Base-by-base conservation (phyloP, 169 alveolate species). In the Cryptosporidium canis region DNA sequence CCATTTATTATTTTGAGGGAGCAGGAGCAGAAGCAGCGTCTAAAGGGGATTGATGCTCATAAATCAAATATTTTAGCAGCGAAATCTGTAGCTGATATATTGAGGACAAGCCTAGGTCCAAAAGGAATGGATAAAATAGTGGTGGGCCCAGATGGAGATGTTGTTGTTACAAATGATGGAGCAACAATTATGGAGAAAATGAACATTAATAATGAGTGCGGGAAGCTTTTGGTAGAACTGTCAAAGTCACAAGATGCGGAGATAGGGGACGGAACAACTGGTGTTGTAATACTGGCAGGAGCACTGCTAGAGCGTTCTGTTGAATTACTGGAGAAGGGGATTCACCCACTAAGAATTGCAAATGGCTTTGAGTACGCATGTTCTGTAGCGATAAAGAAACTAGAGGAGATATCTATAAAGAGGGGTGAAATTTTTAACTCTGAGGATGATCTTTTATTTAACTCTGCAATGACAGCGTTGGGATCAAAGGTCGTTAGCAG, bases 261-360 rank as follows among this genome's bases (percentile, higher is more conserved):
- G 92, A 97, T 98, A 61, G 99, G 99, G 43, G 99, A 99, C 91
- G 99, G 99, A 35, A 99, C 99, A 66, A 99, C 99, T 2, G 99
- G 99, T 7, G 99, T 99, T 44, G 99, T 99, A 21, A 98, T 99
- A 48, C 90, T 99, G 53, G 99, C 99, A 11, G 99, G 99, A 0
- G 98, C 98, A 5, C 91, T 98, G 41, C 93, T 98, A 27, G 98
- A 96, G 67, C 95, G 97, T 90, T 99, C 99, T 29, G 95, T 93
- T 67, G 91, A 93, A 58, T 92, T 98, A 35, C 94, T 98, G 24
- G 99, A 98, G 85, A 95, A 96, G 91, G 99, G 99, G 6, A 92
- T 98, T 35, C 99, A 98, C 91, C 99, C 99, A 3, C 93, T 98
- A 33, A 94, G 98, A 82, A 95, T 98, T 29, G 99, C 99, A 14